Conservation (phyloP, 495 filamentous ascomycete genomes). For the Aspergillus asperescens region DNA sequence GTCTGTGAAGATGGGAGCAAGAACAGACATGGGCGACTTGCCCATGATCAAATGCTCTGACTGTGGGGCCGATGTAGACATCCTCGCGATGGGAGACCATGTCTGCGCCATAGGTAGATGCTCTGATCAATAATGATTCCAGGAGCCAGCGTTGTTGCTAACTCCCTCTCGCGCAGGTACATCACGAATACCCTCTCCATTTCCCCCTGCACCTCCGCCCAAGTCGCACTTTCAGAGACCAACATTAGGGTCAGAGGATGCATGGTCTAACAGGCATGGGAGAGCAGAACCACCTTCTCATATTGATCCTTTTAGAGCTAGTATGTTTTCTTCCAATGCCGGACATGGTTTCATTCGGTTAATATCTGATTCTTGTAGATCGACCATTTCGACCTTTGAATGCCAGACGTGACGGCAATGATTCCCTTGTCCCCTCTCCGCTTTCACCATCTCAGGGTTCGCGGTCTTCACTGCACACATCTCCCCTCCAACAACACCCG, state of each 20-base stretch:
- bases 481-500: conserved; percentile 37
- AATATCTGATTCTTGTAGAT: conserved; percentile 42
- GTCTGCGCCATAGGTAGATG: conserved; percentile 47
- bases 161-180: conserved; percentile 15
- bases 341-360: not conserved
- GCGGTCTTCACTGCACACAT: conserved; percentile 39
- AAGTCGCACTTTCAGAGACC: conserved; percentile 15
- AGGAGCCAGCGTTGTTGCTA: not conserved
- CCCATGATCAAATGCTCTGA: conserved; percentile 94
- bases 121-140: not conserved
- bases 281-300: conserved; percentile 40
- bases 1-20: conserved; percentile 19
- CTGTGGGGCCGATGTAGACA: conserved; percentile 80
- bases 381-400: conserved; percentile 52
- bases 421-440: conserved; percentile 56
- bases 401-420: conserved; percentile 56
- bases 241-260: conserved; percentile 9
- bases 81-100: conserved; percentile 90
- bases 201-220: conserved; percentile 37
- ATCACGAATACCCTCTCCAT: conserved; percentile 20
- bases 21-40: conserved; percentile 56
- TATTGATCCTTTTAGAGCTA: conserved; percentile 52
- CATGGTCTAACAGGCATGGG: conserved; percentile 19
- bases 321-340: conserved; percentile 34
- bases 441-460: conserved; percentile 35